Conservation (phyloP, 2,329 filamentous ascomycete genomes). For the Furcasterigmium furcatum region DNA sequence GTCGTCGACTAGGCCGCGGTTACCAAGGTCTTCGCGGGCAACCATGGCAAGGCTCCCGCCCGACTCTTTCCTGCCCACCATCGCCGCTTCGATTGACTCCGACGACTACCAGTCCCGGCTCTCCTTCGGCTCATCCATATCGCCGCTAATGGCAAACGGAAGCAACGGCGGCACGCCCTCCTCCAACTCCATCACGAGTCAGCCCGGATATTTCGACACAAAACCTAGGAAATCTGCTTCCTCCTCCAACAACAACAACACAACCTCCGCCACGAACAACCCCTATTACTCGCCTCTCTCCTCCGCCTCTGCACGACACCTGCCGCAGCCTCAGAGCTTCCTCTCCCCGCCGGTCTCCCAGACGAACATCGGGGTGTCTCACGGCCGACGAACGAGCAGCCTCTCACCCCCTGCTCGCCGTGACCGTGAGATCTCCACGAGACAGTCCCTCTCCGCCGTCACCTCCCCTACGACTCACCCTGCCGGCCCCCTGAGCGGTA, state of each 20-base stretch:
- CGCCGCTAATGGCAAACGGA: conserved; percentile 15
- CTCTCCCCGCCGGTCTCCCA: conserved; percentile 16
- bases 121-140: conserved; percentile 27
- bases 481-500: conserved; percentile 4
- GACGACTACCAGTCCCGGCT: conserved; percentile 38
- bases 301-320: conserved; percentile 14
- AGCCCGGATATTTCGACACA: conserved; percentile 32
- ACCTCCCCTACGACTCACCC: conserved; percentile 1
- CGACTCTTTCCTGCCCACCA: conserved; percentile 38
- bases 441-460: neutral
- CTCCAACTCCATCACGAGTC: conserved; percentile 13
- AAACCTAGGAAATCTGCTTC: conserved; percentile 11
- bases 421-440: neutral
- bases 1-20: neutral
- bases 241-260: conserved; percentile 14
- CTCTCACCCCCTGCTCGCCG: conserved; percentile 10
- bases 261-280: neutral
- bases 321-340: conserved; percentile 15
- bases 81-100: conserved; percentile 33
- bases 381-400: conserved; percentile 8
- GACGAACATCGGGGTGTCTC: conserved; percentile 4
- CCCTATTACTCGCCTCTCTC: conserved; percentile 15
- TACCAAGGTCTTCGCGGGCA: conserved; percentile 1
- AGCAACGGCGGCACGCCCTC: conserved; percentile 15
- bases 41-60: conserved; percentile 36